Percentiles rank a stretch among this genome's conserved stretches.
Conservation (phyloP, 1,284 basidiomycete species). For the Vanrija sp. region DNA sequence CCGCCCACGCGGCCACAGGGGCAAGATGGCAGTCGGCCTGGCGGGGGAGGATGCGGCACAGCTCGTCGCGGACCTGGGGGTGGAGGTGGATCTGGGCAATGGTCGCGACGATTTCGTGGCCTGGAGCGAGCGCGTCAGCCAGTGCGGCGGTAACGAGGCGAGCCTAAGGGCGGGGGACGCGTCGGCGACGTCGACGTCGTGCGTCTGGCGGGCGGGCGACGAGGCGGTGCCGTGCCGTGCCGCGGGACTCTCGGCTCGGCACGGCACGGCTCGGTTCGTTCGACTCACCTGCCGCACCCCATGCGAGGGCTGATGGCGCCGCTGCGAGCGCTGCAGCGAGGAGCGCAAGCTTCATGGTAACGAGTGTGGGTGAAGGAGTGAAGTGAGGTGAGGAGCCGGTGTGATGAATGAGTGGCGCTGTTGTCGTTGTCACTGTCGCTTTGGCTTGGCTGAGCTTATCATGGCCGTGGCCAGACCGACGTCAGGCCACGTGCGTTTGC, state of each 20-base stretch:
- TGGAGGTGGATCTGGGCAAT: constrained; percentile 88
- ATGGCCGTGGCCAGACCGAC: no score
- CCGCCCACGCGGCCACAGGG: constrained; percentile 81
- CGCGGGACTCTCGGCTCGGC: no score
- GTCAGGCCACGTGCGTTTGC: no score
- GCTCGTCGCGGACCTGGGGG: constrained; percentile 62
- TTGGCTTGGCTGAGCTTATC: not conserved
- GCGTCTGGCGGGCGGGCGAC: not conserved
- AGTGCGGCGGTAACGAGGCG: no score
- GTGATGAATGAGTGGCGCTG: not conserved
- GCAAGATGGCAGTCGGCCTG: constrained; percentile 68
- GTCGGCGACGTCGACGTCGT: not conserved
- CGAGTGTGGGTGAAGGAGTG: not conserved
- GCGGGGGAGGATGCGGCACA: constrained; percentile 64
- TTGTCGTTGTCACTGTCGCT: no score
- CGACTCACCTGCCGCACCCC: constrained; percentile 53
- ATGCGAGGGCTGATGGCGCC: constrained; percentile 42
- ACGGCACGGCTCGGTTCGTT: no score
- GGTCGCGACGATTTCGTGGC: constrained; percentile 87
- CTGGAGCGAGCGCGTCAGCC: constrained; percentile 42
- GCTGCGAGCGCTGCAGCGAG: constrained; percentile 4
- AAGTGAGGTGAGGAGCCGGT: not conserved
- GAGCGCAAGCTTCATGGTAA: constrained; percentile 6
- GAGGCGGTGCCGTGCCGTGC: no score
- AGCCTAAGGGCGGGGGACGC: not conserved